phyloP scores from a whole-genome alignment of 352 stramenopile species.

The Globisporangium alternatum region DNA sequence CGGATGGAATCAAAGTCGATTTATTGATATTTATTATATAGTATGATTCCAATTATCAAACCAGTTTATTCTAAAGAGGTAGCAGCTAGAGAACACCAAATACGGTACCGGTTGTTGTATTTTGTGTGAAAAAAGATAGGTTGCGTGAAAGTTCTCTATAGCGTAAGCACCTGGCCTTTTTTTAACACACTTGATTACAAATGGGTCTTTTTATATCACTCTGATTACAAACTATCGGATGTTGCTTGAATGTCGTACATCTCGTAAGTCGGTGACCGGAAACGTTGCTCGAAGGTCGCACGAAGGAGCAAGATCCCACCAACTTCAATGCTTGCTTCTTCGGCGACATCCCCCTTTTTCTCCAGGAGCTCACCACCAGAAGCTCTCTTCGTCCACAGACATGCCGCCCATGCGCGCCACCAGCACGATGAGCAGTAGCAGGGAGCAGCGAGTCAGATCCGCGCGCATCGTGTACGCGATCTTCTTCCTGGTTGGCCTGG shows the following conservation, averaged over 20 bases:
- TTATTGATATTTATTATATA: no score
- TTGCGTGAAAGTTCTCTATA: slow-evolving; percentile 24
- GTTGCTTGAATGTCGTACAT: neutral
- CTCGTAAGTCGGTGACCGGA: neutral
- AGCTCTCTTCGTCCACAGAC: neutral
- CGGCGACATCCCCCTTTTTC: neutral
- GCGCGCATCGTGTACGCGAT: slow-evolving; percentile 56
- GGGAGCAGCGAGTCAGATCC: slow-evolving; percentile 20
- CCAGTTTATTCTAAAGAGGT: neutral
- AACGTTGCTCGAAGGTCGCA: slow-evolving; percentile 8
- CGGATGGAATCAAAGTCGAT: no score
- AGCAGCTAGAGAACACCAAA: neutral
- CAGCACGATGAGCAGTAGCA: neutral
- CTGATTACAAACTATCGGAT: neutral
- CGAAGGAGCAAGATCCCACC: slow-evolving; percentile 1
- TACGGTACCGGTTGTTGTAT: no score
- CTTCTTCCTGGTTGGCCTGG: slow-evolving; percentile 80
- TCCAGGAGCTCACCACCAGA: neutral
- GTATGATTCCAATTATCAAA: neutral
- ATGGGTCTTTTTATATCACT: neutral
- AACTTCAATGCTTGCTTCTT: slow-evolving; percentile 2
- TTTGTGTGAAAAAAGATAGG: slow-evolving; percentile 1
- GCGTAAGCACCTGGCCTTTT: slow-evolving; percentile 2
- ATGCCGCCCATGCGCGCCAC: neutral
- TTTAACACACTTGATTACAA: slow-evolving; percentile 1